Conservation (phyloP, 2,329 filamentous ascomycete genomes). For the Diaporthe australafricana region DNA sequence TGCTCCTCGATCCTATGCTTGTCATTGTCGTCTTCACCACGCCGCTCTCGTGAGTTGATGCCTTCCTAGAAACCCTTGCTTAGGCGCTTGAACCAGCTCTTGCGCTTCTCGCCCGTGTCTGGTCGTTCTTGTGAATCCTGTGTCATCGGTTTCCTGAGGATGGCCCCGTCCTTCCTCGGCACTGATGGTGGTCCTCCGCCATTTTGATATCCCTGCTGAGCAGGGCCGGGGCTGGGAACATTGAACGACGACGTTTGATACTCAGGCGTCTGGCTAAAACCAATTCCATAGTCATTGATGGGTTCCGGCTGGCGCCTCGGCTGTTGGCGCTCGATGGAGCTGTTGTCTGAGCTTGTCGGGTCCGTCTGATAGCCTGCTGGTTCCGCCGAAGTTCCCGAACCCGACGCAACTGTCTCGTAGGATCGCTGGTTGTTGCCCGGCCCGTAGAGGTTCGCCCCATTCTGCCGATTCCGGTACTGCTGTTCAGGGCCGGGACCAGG, state of each 20-base stretch:
- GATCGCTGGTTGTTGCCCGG: constrained; percentile 78
- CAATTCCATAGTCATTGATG: constrained; percentile 74
- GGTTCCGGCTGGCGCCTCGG: constrained; percentile 65
- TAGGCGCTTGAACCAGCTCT: constrained; percentile 90
- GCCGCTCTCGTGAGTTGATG: background rate
- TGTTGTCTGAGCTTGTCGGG: constrained; percentile 89
- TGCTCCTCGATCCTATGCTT: background rate
- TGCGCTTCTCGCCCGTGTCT: constrained; percentile 74
- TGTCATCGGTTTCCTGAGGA: constrained; percentile 42
- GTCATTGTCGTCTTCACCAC: background rate
- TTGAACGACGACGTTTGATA: constrained; percentile 57
- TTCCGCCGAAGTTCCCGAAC: constrained; percentile 78
- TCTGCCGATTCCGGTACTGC: constrained; percentile 53
- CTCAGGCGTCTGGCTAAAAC: constrained; percentile 57
- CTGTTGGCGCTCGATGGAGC: constrained; percentile 81
- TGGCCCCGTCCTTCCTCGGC: constrained; percentile 48
- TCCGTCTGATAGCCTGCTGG: constrained; percentile 85
- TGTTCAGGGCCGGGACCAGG: constrained; percentile 49
- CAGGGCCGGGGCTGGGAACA: constrained; percentile 44
- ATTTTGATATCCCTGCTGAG: constrained; percentile 39
- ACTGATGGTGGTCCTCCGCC: constrained; percentile 44
- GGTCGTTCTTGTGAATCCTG: constrained; percentile 43
- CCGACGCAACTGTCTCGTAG: constrained; percentile 87
- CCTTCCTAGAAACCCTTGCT: constrained; percentile 66
- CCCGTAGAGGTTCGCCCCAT: constrained; percentile 61